Evolutionary conservation across 176 grass and related monocot species (phyloP).

Genomic region (Phoenix dactylifera): DNA sequence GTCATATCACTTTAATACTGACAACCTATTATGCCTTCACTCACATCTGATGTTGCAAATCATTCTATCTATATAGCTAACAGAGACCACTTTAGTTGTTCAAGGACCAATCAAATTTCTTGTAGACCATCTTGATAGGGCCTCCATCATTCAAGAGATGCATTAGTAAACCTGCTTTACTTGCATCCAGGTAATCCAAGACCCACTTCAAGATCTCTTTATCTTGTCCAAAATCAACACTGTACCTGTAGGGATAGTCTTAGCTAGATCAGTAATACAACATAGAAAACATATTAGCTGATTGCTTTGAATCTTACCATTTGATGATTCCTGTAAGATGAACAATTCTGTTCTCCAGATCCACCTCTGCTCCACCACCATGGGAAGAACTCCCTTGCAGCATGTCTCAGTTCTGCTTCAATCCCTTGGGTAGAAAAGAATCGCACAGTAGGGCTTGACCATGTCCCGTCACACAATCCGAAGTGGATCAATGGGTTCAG

Average conservation of each 20-base stretch:
- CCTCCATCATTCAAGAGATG: constrained; percentile 81
- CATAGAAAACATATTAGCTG: not conserved
- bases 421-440: constrained; percentile 76
- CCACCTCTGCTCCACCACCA: constrained; percentile 56
- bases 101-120: constrained; percentile 72
- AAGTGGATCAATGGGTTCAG: constrained; percentile 85
- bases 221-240: constrained; percentile 80
- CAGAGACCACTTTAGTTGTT: constrained; percentile 31
- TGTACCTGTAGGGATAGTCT: constrained; percentile 52
- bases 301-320: constrained; percentile 29
- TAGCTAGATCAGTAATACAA: not conserved
- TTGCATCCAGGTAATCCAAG: constrained; percentile 80
- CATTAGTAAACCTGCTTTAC: constrained; percentile 70
- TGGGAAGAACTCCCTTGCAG: constrained; percentile 77
- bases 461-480: constrained; percentile 68
- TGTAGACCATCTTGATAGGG: constrained; percentile 50
- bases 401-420: constrained; percentile 71
- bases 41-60: too few relatives aligned
- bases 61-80: too few relatives aligned
- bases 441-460: constrained; percentile 66
- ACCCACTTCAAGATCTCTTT: constrained; percentile 78
- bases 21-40: too few relatives aligned
- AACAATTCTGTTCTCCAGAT: constrained; percentile 62
- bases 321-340: constrained; percentile 82
- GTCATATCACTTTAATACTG: too few relatives aligned